Evolutionary conservation across 805 yeast species (phyloP), one percentile per base, ranked within the genome.

Genomic region (Candida corydali): DNA sequence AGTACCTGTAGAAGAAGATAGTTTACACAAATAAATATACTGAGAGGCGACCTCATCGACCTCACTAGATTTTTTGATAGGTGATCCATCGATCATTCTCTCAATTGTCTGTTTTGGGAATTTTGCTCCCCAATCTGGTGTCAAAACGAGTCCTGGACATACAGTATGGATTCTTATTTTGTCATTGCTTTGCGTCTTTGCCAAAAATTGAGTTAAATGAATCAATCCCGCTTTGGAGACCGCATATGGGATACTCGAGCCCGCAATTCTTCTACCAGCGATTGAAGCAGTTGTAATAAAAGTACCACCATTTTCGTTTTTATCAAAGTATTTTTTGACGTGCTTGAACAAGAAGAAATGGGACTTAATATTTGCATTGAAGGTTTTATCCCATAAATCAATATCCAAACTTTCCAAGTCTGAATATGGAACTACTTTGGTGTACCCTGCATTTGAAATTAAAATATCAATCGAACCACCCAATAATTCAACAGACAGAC

Each of bases 361-460:
- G 3, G 46, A 32, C 38, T 54, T 52, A 32, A 58, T 46, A 41
- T 63, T 63, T 28, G 55, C 52, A 28, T 43, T 41, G 37, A 46
- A 52, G 11, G 54, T 47, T 9, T 47, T 47, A 43, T 58, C 62
- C 63, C 63, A 58, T 28, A 60, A 41, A 26, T 54, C 57, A 16
- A 57, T 62, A 29, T 57, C 60, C 9, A 55, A 43, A 4, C 44
- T 48, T 34, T 59, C 62, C 26, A 62, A 42, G 34, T 61, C 59
- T 11, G 49, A 46, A 38, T 51, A 51, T 10, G 63, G 55, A 11
- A 57, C 46, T 26, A 56, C 44, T 34, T 59, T 50, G 9, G 68
- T 62, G 63, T 65, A 62, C 3, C 67, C 67, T 6, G 63, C 65
- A 40, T 62, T 62, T 10, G 66, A 60, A 10, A 62, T 47, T 16